A percentile compares a stretch with the other conserved stretches of the same genome.
These are phyloP conservation scores for Hericium coralloides DNA, from an alignment of 768 basidiomycete genomes.

Conservation along the genomic window DNA sequence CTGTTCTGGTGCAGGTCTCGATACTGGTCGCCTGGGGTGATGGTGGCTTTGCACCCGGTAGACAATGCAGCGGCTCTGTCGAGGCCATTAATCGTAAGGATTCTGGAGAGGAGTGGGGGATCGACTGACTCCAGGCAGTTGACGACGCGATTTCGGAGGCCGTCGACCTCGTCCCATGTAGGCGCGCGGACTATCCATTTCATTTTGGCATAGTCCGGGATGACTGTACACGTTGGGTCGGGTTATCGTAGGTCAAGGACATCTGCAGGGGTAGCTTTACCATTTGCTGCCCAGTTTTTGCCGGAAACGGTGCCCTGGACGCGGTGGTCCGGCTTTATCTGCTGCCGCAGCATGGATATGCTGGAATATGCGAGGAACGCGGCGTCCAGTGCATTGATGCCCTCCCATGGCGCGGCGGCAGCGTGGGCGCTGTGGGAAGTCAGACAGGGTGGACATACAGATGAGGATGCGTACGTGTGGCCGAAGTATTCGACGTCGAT, in stretches of 20 bases:
- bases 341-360: slow-evolving; percentile 76
- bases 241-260: not conserved
- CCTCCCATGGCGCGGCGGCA: slow-evolving; percentile 80
- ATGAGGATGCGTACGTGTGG: slow-evolving; percentile 41
- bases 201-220: slow-evolving; percentile 77
- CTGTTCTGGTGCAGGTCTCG: slow-evolving; percentile 11
- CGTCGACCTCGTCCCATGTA: slow-evolving; percentile 43
- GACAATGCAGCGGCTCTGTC: not conserved
- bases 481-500: slow-evolving; percentile 68
- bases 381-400: slow-evolving; percentile 80
- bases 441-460: not conserved
- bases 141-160: slow-evolving; percentile 48
- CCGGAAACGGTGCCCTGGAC: slow-evolving; percentile 73
- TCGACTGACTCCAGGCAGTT: slow-evolving; percentile 61
- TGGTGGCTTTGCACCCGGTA: not conserved
- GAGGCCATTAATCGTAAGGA: not conserved
- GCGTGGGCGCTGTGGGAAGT: slow-evolving; percentile 46
- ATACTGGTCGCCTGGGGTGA: slow-evolving; percentile 3
- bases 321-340: slow-evolving; percentile 75
- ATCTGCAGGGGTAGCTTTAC: slow-evolving; percentile 28
- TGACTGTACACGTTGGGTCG: slow-evolving; percentile 38
- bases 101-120: not conserved
- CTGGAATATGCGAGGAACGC: slow-evolving; percentile 78
- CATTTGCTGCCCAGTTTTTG: slow-evolving; percentile 59
- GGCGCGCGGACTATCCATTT: slow-evolving; percentile 66